phyloP scores from a whole-genome alignment of 805 yeast genomes.

The Saccharomycopsis microspora region DNA sequence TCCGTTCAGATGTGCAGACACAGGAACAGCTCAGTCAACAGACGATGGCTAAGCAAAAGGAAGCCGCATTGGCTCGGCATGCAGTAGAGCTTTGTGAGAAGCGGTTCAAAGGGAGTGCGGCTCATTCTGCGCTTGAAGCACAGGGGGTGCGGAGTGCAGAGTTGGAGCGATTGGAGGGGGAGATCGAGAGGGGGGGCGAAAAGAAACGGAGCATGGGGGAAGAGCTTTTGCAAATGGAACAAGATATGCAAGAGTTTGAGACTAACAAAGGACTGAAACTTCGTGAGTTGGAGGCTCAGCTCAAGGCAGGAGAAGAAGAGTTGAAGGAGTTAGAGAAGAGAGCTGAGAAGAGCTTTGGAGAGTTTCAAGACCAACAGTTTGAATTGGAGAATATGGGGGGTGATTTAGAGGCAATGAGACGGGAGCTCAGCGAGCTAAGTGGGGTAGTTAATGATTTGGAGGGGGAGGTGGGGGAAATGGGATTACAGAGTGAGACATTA shows the following conservation, averaged over 20 bases:
- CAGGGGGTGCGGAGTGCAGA: conserved; percentile 35
- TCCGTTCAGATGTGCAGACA: conserved; percentile 30
- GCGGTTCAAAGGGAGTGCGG: conserved; percentile 43
- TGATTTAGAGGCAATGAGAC: conserved; percentile 40
- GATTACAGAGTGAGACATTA: conserved; percentile 16
- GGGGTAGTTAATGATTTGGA: conserved; percentile 26
- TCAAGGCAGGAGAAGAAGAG: conserved; percentile 28
- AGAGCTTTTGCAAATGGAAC: conserved; percentile 46
- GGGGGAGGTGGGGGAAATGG: conserved; percentile 18
- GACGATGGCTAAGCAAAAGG: conserved; percentile 47
- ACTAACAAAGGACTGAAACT: conserved; percentile 73
- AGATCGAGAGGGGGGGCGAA: conserved; percentile 27
- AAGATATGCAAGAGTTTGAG: conserved; percentile 74
- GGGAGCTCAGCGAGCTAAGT: conserved; percentile 28
- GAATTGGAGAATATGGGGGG: conserved; percentile 56
- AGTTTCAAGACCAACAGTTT: conserved; percentile 52
- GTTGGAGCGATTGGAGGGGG: conserved; percentile 29
- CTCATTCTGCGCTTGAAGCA: conserved; percentile 42
- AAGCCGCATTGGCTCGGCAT: conserved; percentile 45
- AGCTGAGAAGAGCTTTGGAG: conserved; percentile 36
- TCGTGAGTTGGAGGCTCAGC: conserved; percentile 46
- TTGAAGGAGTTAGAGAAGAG: conserved; percentile 26
- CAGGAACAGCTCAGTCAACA: conserved; percentile 34
- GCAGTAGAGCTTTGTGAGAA: conserved; percentile 44
- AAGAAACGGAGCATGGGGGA: conserved; percentile 23